Evolutionary conservation across 805 yeast genomes (phyloP).

Genomic region (Candida suzukii): DNA sequence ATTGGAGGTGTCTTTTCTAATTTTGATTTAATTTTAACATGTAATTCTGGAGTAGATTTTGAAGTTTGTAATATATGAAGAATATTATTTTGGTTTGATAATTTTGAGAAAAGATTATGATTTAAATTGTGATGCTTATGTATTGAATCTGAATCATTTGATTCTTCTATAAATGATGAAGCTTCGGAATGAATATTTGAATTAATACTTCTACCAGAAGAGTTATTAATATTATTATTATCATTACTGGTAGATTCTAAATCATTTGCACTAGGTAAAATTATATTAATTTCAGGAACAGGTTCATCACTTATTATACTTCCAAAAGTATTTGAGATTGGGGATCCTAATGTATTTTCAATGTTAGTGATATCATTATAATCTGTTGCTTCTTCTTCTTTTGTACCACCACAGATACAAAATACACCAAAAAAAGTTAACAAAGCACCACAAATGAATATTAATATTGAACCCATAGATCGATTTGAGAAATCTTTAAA

Average conservation of each 20-base stretch:
- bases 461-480: constrained; percentile 10
- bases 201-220: no score
- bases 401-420: constrained; percentile 21
- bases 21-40: no score
- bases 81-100: not conserved
- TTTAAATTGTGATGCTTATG: not conserved
- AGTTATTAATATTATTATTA: no score
- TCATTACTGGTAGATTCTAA: no score
- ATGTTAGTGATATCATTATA: no score
- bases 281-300: no score
- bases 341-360: no score
- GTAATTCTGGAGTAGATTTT: constrained; percentile 12
- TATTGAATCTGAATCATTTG: not conserved
- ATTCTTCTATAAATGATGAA: not conserved
- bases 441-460: constrained; percentile 28
- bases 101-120: not conserved
- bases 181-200: not conserved
- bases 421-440: constrained; percentile 36
- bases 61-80: constrained; percentile 9
- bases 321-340: no score
- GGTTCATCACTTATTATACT: no score
- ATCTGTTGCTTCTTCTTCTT: not conserved
- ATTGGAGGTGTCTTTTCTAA: no score
- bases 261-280: no score
- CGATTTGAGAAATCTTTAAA: constrained; percentile 32